A percentile compares a stretch with the other conserved stretches of the same genome.
phyloP scores from a whole-genome alignment of 768 basidiomycete genomes.

The Lenzites betulinus region DNA sequence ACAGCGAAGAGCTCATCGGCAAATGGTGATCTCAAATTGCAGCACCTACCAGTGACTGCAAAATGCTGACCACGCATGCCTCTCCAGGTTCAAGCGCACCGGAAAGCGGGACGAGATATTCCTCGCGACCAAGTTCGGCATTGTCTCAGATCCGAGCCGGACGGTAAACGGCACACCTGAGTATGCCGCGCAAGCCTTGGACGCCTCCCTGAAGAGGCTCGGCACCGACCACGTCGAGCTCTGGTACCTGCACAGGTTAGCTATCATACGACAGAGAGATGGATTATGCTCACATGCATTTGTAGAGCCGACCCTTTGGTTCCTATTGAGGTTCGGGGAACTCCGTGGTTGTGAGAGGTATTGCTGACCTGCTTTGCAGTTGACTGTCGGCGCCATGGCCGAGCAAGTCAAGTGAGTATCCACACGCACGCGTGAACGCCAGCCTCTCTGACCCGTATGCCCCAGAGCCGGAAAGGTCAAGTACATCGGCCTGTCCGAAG shows the following conservation, averaged over 20 bases:
- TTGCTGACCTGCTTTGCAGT: constrained; percentile 15
- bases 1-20: constrained; percentile 48
- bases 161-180: constrained; percentile 30
- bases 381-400: constrained; percentile 29
- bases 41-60: background rate
- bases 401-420: constrained; percentile 35
- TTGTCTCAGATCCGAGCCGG: constrained; percentile 14
- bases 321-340: constrained; percentile 8
- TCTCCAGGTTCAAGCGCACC: constrained; percentile 52
- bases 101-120: constrained; percentile 54
- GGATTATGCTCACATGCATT: background rate
- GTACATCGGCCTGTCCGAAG: constrained; percentile 39
- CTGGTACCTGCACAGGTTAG: constrained; percentile 35
- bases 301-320: background rate
- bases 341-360: background rate
- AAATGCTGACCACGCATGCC: background rate
- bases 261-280: background rate
- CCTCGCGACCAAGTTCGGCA: constrained; percentile 43
- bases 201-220: constrained; percentile 31
- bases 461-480: constrained; percentile 37
- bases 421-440: constrained; percentile 7
- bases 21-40: constrained; percentile 36
- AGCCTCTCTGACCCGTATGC: background rate
- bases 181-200: constrained; percentile 28
- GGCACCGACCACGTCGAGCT: constrained; percentile 36